Percentiles rank a stretch among this genome's conserved stretches.
These are phyloP conservation scores for Cyclaneusma minus DNA, from an alignment of 2,329 filamentous ascomycete genomes.

Conservation along the genomic window DNA sequence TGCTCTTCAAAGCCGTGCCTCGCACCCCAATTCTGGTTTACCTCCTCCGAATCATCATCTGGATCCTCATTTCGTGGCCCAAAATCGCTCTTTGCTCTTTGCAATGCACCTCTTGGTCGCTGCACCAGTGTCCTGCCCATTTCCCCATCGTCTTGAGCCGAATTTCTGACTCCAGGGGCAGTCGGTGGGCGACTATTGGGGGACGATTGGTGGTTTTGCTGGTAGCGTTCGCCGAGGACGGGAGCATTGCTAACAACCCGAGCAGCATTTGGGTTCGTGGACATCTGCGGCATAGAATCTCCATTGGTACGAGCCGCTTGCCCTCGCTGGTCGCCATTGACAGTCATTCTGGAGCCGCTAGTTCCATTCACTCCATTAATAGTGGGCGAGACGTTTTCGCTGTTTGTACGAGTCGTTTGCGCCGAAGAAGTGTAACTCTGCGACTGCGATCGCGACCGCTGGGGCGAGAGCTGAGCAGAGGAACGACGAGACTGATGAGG, in stretches of 20 bases:
- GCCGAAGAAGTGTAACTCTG: slow-evolving; percentile 8
- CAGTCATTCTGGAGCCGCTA: too few species aligned
- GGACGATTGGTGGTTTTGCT: too few species aligned
- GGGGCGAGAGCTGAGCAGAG: slow-evolving; percentile 11
- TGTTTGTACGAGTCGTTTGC: slow-evolving; percentile 9
- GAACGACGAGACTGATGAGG: slow-evolving; percentile 14
- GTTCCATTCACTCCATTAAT: too few species aligned
- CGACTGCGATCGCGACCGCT: slow-evolving; percentile 14
- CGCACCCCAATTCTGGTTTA: slow-evolving; percentile 20
- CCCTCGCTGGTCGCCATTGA: too few species aligned
- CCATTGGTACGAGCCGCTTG: too few species aligned
- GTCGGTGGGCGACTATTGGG: background rate
- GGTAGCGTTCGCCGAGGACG: too few species aligned
- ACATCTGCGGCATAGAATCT: too few species aligned
- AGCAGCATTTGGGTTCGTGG: too few species aligned
- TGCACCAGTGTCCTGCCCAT: background rate
- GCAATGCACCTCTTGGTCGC: slow-evolving; percentile 5
- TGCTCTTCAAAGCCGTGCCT: slow-evolving; percentile 62
- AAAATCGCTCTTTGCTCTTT: slow-evolving; percentile 35
- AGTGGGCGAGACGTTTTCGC: too few species aligned
- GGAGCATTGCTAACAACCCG: too few species aligned
- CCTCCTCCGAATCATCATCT: slow-evolving; percentile 11
- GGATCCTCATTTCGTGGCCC: slow-evolving; percentile 24
- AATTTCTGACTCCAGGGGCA: background rate
- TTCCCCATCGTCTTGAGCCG: background rate